Evolutionary conservation across 2,329 filamentous ascomycete genomes (phyloP).

Genomic region (Aurifilum marmelostoma): DNA sequence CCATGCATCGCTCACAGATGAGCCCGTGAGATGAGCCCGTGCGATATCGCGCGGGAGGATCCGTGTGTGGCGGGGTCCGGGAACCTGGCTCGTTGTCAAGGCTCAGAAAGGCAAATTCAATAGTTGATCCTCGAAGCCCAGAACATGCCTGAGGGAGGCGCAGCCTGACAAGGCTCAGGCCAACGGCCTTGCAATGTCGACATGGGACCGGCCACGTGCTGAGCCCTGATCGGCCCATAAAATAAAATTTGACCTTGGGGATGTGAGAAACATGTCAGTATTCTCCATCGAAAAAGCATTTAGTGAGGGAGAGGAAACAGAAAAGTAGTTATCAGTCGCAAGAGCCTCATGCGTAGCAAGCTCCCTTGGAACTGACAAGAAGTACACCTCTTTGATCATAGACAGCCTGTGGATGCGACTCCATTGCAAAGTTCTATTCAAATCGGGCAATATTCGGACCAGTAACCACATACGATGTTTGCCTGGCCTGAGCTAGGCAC

Average conservation of each 20-base stretch:
- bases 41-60: background rate
- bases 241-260: too few relatives aligned
- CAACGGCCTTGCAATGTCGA: background rate
- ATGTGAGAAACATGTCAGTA: background rate
- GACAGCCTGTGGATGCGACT: background rate
- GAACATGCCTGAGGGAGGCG: background rate
- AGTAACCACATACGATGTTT: background rate
- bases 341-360: background rate
- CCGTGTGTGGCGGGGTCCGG: background rate
- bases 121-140: slow-evolving; percentile 1
- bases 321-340: too few relatives aligned
- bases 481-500: background rate
- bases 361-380: background rate
- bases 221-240: background rate
- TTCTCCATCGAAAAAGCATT: too few relatives aligned
- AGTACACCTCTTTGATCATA: too few relatives aligned
- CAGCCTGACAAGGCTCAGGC: background rate
- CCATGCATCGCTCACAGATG: background rate
- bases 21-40: background rate
- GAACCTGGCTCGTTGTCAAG: background rate
- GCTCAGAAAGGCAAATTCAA: background rate
- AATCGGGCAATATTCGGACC: background rate
- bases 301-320: too few relatives aligned
- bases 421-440: background rate
- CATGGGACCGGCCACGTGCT: background rate